Conservation (phyloP, 2,329 filamentous ascomycete genomes). For the Microthyrium microscopicum region DNA sequence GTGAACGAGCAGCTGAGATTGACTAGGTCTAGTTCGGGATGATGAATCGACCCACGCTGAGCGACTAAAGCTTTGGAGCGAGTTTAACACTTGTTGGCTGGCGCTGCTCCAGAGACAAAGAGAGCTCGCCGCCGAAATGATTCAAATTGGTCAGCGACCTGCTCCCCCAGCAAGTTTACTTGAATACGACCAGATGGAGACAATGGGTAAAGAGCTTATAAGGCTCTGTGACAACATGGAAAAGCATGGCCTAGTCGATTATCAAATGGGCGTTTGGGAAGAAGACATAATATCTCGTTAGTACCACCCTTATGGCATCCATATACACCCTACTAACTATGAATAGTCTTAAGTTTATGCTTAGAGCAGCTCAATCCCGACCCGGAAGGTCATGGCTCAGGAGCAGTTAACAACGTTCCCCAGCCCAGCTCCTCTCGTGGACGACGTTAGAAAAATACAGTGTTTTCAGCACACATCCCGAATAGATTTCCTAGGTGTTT, state of each 20-base stretch:
- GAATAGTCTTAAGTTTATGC: too few species aligned
- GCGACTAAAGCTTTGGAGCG: constrained; percentile 73
- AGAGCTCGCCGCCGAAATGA: constrained; percentile 46
- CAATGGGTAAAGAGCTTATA: constrained; percentile 68
- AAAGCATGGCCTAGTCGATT: constrained; percentile 86
- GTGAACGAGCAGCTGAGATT: constrained; percentile 23
- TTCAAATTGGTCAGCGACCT: constrained; percentile 41
- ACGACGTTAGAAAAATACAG: too few species aligned
- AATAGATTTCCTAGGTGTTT: too few species aligned
- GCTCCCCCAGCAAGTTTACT: constrained; percentile 48
- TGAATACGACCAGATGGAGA: constrained; percentile 50
- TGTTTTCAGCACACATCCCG: too few species aligned
- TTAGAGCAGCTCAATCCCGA: too few species aligned
- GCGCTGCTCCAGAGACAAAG: constrained; percentile 69
- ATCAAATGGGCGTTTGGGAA: constrained; percentile 93
- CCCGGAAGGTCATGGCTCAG: too few species aligned
- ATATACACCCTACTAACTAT: too few species aligned
- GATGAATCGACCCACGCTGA: constrained; percentile 59
- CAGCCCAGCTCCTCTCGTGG: too few species aligned
- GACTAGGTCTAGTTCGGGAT: constrained; percentile 66
- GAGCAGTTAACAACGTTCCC: too few species aligned
- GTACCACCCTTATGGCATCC: too few species aligned
- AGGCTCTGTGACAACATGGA: constrained; percentile 75
- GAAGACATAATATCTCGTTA: constrained; percentile 74
- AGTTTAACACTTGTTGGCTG: constrained; percentile 90